Conservation (phyloP, 2,329 filamentous ascomycete species). For the Xylariaceae sp. region DNA sequence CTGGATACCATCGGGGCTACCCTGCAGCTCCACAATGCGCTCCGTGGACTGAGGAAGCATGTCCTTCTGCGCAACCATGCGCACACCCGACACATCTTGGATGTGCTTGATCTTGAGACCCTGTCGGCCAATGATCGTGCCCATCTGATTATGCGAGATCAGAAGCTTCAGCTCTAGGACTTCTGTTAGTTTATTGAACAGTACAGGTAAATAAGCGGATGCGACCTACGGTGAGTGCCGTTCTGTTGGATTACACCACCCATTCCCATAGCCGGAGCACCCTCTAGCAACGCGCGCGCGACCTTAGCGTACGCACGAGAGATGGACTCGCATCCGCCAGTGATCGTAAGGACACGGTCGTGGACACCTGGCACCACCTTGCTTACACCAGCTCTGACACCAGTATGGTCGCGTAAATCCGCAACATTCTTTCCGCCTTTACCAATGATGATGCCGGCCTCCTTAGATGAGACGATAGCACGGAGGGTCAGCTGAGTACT, state of each 20-base stretch:
- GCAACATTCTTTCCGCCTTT: slow-evolving; percentile 98
- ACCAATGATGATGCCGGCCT: slow-evolving; percentile 97
- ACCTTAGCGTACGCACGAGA: slow-evolving; percentile 91
- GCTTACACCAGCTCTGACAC: slow-evolving; percentile 95
- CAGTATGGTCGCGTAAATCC: slow-evolving; percentile 93
- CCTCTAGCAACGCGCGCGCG: slow-evolving; percentile 83
- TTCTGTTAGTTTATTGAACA: slow-evolving; percentile 24
- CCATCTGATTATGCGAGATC: slow-evolving; percentile 99
- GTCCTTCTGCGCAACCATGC: slow-evolving; percentile 99
- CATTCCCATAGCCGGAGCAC: slow-evolving; percentile 93
- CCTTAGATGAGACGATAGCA: slow-evolving; percentile 97
- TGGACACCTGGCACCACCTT: slow-evolving; percentile 98
- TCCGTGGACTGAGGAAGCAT: slow-evolving; percentile 99
- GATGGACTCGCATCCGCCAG: slow-evolving; percentile 80
- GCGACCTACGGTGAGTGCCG: slow-evolving; percentile 82
- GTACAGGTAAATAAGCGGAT: slow-evolving; percentile 6
- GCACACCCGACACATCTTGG: slow-evolving; percentile 90
- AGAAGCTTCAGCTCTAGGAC: slow-evolving; percentile 83
- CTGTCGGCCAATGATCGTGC: slow-evolving; percentile 94
- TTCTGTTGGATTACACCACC: slow-evolving; percentile 80
- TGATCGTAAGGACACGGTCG: slow-evolving; percentile 93
- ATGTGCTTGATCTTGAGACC: slow-evolving; percentile 99
- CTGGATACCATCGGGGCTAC: slow-evolving; percentile 90
- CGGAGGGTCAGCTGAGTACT: slow-evolving; percentile 87
- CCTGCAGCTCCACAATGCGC: slow-evolving; percentile 94